Conservation (phyloP, 768 basidiomycete species). For the Austroboletus eburneus region DNA sequence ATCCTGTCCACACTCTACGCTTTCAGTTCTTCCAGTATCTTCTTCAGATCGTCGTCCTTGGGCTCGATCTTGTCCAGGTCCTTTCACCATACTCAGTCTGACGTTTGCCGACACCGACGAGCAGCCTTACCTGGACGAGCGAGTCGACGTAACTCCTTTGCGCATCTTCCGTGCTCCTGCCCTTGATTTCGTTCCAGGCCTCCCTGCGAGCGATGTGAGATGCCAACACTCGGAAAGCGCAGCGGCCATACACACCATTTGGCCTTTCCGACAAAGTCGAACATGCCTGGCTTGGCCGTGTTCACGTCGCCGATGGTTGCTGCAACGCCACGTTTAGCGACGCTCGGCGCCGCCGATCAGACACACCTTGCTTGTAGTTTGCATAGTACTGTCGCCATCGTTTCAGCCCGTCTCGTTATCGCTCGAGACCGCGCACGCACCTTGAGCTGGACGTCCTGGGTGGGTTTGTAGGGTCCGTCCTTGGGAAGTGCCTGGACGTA, state of each 20-base stretch:
- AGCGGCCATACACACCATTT: too few species aligned
- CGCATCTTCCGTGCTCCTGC: constrained; percentile 68
- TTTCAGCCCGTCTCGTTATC: constrained; percentile 8
- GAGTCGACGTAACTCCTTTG: constrained; percentile 68
- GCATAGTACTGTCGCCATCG: constrained; percentile 74
- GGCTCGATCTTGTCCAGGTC: constrained; percentile 46
- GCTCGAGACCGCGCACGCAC: constrained; percentile 41
- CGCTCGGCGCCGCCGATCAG: neutral
- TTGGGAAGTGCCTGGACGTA: constrained; percentile 70
- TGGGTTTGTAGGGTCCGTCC: constrained; percentile 67
- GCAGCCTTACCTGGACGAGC: constrained; percentile 56
- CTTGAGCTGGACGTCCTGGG: constrained; percentile 68
- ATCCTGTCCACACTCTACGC: constrained; percentile 27
- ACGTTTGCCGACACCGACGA: neutral
- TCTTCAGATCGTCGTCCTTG: constrained; percentile 48
- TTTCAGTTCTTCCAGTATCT: constrained; percentile 57
- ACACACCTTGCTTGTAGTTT: constrained; percentile 86
- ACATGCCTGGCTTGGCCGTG: constrained; percentile 59
- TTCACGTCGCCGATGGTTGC: constrained; percentile 74
- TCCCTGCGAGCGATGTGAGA: constrained; percentile 49
- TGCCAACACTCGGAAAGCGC: too few species aligned
- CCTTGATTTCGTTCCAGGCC: constrained; percentile 79
- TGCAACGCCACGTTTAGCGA: constrained; percentile 28
- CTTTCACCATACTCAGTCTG: constrained; percentile 33
- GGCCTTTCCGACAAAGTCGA: constrained; percentile 84